Evolutionary conservation across 2,329 filamentous ascomycete species (phyloP).

Genomic region (Cladosporium sp.): DNA sequence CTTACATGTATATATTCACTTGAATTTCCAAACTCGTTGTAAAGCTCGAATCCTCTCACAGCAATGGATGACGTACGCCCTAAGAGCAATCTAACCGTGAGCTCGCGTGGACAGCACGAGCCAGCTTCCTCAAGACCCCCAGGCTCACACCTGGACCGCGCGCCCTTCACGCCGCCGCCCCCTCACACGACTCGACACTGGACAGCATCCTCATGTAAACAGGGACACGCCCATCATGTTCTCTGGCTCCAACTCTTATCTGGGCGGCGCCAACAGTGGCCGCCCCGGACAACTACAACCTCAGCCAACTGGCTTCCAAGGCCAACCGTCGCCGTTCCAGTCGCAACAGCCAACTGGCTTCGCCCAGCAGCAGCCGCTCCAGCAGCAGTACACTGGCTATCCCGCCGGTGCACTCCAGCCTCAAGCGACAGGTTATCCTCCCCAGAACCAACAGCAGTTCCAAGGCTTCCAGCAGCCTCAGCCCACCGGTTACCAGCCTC

Average conservation of each 20-base stretch:
- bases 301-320: constrained; percentile 49
- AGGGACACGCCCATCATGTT: constrained; percentile 60
- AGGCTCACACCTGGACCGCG: background rate
- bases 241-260: constrained; percentile 79
- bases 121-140: background rate
- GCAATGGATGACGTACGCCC: no score
- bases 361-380: constrained; percentile 47
- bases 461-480: constrained; percentile 37
- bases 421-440: constrained; percentile 32
- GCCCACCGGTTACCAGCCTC: constrained; percentile 48
- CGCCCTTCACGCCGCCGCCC: background rate
- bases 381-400: constrained; percentile 67
- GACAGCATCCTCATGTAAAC: no score
- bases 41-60: no score
- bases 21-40: no score
- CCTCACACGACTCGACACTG: background rate
- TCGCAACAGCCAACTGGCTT: constrained; percentile 52
- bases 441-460: constrained; percentile 31
- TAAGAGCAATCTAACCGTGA: no score
- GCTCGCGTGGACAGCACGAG: background rate
- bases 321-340: constrained; percentile 54
- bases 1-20: no score
- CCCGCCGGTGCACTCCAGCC: constrained; percentile 37
- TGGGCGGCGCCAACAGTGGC: constrained; percentile 73
- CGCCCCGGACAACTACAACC: constrained; percentile 59